Evolutionary conservation across 495 filamentous ascomycete genomes (phyloP).

Genomic region (Neurospora sp.): DNA sequence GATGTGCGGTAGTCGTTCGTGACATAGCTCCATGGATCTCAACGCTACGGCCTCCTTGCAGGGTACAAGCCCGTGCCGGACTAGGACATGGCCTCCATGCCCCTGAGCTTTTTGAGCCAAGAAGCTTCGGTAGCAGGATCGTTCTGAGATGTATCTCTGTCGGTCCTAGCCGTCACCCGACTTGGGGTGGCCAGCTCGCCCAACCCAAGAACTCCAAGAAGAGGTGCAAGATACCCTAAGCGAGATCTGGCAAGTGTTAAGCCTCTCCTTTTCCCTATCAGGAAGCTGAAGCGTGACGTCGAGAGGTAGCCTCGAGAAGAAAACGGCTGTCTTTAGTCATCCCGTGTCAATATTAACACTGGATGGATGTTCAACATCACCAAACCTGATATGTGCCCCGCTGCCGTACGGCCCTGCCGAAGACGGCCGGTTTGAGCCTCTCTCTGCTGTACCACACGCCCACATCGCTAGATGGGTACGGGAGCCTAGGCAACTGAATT

Average conservation of each 20-base stretch:
- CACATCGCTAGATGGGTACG: background rate
- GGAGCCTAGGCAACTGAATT: background rate
- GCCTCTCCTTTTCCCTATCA: background rate
- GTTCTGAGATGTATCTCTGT: background rate
- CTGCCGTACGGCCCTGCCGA: background rate
- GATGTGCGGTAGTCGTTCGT: background rate
- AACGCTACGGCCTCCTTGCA: background rate
- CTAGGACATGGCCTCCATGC: background rate
- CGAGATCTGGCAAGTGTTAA: background rate
- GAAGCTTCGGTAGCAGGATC: background rate
- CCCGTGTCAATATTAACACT: background rate
- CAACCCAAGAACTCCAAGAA: background rate
- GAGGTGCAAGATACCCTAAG: background rate
- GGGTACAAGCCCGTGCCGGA: background rate
- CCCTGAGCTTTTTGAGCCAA: background rate
- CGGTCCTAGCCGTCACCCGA: background rate
- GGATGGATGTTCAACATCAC: background rate
- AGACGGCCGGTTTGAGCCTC: background rate
- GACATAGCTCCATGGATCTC: background rate
- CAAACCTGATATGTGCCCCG: background rate
- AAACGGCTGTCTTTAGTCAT: background rate
- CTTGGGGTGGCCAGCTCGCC: background rate
- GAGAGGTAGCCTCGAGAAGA: background rate
- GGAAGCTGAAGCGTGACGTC: background rate
- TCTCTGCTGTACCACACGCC: background rate